These are phyloP conservation scores for Trichoderma harzianum DNA, from an alignment of 2,329 filamentous ascomycete species.

Conservation along the genomic window DNA sequence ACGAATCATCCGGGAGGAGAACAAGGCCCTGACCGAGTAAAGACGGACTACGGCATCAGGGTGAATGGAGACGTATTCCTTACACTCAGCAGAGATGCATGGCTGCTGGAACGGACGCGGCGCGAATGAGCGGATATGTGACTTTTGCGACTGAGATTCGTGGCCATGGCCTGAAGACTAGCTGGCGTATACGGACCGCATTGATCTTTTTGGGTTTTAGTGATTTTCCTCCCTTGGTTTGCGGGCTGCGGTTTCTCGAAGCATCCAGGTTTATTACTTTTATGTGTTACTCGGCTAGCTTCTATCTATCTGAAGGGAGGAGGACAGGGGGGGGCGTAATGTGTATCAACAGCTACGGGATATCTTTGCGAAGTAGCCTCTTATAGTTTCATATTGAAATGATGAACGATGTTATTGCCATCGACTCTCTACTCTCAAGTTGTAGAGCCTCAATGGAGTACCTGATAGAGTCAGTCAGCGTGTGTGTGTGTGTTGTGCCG, in stretches of 20 bases:
- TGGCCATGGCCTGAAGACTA: background rate
- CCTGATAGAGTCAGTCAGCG: too few relatives aligned
- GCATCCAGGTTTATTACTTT: background rate
- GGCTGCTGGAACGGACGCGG: background rate
- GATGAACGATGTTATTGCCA: background rate
- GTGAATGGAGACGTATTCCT: background rate
- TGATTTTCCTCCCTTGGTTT: background rate
- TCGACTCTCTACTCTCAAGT: too few relatives aligned
- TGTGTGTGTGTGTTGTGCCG: background rate
- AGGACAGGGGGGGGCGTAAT: background rate
- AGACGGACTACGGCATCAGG: background rate
- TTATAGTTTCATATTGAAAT: background rate
- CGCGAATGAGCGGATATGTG: background rate
- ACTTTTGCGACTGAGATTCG: background rate
- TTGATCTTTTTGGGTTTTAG: background rate
- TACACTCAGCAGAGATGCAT: background rate
- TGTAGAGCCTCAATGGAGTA: too few relatives aligned
- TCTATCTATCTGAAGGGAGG: background rate
- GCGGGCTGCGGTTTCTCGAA: background rate
- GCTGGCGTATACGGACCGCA: constrained; percentile 3
- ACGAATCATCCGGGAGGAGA: constrained; percentile 46
- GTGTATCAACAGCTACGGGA: background rate
- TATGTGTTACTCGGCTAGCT: background rate
- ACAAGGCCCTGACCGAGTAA: constrained; percentile 24
- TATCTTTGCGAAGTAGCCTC: background rate